Evolutionary conservation across 768 basidiomycete species (phyloP).

Genomic region (Asterophora lycoperdoides): DNA sequence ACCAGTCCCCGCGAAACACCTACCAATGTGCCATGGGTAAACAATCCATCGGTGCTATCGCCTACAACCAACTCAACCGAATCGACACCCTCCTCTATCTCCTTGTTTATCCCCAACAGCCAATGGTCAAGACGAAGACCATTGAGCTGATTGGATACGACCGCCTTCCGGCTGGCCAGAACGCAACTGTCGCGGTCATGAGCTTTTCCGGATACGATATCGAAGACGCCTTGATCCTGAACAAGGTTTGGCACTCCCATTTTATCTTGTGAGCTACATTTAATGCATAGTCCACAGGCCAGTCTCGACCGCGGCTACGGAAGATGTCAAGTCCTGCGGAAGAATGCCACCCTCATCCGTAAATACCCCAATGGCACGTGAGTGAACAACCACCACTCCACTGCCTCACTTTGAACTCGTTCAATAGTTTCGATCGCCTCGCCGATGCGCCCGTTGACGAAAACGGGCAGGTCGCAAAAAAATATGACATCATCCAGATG

Average conservation of each 20-base stretch:
- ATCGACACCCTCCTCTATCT: constrained; percentile 99
- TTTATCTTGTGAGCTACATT: constrained; percentile 3
- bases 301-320: constrained; percentile 97
- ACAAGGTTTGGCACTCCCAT: constrained; percentile 53
- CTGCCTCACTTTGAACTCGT: constrained; percentile 3
- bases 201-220: constrained; percentile 99
- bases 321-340: constrained; percentile 94
- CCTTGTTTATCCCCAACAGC: constrained; percentile 96
- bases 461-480: constrained; percentile 72
- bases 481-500: constrained; percentile 85
- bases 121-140: constrained; percentile 99
- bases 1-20: constrained; percentile 98
- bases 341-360: constrained; percentile 89
- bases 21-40: constrained; percentile 99
- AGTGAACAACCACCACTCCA: constrained; percentile 31
- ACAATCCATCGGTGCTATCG: constrained; percentile 98
- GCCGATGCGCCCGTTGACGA: constrained; percentile 90
- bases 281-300: constrained; percentile 46
- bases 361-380: constrained; percentile 97
- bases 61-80: constrained; percentile 94
- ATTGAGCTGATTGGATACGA: constrained; percentile 97
- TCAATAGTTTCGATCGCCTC: constrained; percentile 78
- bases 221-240: constrained; percentile 95
- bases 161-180: constrained; percentile 94
- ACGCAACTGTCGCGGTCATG: constrained; percentile 98